phyloP scores from a whole-genome alignment of 2,329 filamentous ascomycete genomes.

The Aspergillus thermomutatus region DNA sequence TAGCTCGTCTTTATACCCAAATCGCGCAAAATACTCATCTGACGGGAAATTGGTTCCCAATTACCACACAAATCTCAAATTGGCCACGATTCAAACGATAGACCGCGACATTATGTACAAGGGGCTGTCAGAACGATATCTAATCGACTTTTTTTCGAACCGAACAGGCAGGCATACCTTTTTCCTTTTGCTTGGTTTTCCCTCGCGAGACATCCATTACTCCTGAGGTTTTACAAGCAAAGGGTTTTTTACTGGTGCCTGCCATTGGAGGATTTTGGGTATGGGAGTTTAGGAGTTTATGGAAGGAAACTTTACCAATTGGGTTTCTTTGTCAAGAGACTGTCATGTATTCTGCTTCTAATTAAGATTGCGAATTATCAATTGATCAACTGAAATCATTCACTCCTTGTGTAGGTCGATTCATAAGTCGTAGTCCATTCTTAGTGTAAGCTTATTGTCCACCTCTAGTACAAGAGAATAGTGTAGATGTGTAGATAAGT shows the following conservation, averaged over 20 bases:
- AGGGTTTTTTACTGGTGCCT: background rate
- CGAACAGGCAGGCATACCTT: background rate
- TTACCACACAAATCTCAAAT: background rate
- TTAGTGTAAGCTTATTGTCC: too few relatives aligned
- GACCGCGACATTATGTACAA: background rate
- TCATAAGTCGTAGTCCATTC: background rate
- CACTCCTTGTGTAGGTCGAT: background rate
- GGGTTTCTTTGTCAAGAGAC: background rate
- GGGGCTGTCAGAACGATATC: background rate
- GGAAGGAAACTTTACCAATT: background rate
- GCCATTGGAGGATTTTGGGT: background rate
- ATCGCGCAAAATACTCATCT: too few relatives aligned
- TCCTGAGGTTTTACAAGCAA: background rate
- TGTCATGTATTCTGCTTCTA: background rate
- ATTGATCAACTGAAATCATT: too few relatives aligned
- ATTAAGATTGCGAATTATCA: background rate
- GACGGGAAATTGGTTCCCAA: background rate
- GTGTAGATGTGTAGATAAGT: too few relatives aligned
- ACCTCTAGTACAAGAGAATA: too few relatives aligned
- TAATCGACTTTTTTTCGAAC: too few relatives aligned
- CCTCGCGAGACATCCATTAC: background rate
- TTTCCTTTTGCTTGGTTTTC: background rate
- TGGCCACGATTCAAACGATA: background rate
- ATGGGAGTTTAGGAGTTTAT: background rate
- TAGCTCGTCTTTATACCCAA: too few relatives aligned